Conservation (phyloP, 2,329 filamentous ascomycete genomes). For the Hymenotorrendiella dingleyae region DNA sequence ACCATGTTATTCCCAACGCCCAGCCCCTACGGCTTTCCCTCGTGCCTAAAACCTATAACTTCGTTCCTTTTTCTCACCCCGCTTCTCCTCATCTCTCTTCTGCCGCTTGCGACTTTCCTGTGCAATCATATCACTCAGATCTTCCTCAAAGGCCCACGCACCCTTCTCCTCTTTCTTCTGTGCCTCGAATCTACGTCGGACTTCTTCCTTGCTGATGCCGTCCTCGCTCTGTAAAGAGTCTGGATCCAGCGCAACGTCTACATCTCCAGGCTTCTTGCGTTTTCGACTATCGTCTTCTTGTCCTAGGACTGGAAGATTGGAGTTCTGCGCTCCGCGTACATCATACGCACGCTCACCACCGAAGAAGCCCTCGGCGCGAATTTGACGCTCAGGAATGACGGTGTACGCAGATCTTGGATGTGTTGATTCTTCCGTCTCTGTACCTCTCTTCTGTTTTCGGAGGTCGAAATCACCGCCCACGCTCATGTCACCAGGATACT, state of each 20-base stretch:
- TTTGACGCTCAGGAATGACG: conserved; percentile 81
- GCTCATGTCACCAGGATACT: conserved; percentile 69
- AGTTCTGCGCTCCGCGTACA: conserved; percentile 54
- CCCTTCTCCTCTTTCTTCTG: conserved; percentile 56
- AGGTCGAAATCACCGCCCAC: conserved; percentile 86
- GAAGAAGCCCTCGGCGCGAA: conserved; percentile 87
- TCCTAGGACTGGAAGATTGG: conserved; percentile 67
- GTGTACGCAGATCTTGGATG: conserved; percentile 78
- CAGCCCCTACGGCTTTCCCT: not conserved
- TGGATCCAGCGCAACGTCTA: conserved; percentile 86
- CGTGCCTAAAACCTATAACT: conserved; percentile 26
- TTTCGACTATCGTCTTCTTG: conserved; percentile 72
- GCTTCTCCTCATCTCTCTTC: conserved; percentile 78
- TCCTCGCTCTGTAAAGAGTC: conserved; percentile 71
- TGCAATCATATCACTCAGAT: conserved; percentile 92
- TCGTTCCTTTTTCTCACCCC: conserved; percentile 48
- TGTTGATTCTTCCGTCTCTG: conserved; percentile 76
- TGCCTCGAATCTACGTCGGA: conserved; percentile 74
- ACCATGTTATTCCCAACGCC: conserved; percentile 2
- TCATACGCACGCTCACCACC: conserved; percentile 93
- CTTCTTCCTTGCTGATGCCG: conserved; percentile 76
- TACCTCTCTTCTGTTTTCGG: conserved; percentile 77
- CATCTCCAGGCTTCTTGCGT: conserved; percentile 92
- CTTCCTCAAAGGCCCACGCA: conserved; percentile 70
- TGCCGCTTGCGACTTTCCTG: conserved; percentile 85